Base-by-base conservation (phyloP, 2,329 filamentous ascomycete genomes). In the Sclerotinia sclerotiorum region DNA sequence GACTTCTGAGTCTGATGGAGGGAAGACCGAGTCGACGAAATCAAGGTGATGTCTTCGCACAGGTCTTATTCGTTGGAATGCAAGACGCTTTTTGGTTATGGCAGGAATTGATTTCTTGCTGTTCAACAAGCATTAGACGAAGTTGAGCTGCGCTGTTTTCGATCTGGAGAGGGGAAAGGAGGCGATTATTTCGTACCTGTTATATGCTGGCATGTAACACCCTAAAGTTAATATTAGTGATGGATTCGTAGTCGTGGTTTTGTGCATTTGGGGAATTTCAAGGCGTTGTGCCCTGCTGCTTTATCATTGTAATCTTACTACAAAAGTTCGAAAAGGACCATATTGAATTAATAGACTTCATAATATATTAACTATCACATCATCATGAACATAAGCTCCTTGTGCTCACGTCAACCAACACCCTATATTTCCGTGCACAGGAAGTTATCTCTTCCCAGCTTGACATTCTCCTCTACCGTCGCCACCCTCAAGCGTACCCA, bases 171-270 rank as follows among this genome's bases (percentile, higher is more conserved):
- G 39, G 15, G 29, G 49, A n/a, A 35, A 39, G n/a, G n/a, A 49
- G 46, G 29, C 29, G 27, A 51, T 51, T 19, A 11, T 27, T n/a
- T 62, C 27, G 19, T 24, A 19, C 10, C 46, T 51, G 46, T 39
- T 62, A 27, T 39, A 46, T 62, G 46, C 60, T 62, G 60, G 60
- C 60, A 62, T 51, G 10, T 5, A 51, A 62, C 46, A 8, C 46
- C 8, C 46, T 39, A 11, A 17, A 15, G 17, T 39, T 27, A 19
- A 62, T 62, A 27, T 46, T 27, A 39, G 29, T 4, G 3, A 39
- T 35, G 29, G 5, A 51, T n/a, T 62, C 29, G 21, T 46, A 51
- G 60, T n/a, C 46, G n/a, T 21, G n/a, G 29, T 13, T 39, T 51
- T 15, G 46, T 27, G 17, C 15, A 49, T 27, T 51, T n/a, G 13